Conservation (phyloP, 306 rosid species). For the Citrullus amarus region DNA sequence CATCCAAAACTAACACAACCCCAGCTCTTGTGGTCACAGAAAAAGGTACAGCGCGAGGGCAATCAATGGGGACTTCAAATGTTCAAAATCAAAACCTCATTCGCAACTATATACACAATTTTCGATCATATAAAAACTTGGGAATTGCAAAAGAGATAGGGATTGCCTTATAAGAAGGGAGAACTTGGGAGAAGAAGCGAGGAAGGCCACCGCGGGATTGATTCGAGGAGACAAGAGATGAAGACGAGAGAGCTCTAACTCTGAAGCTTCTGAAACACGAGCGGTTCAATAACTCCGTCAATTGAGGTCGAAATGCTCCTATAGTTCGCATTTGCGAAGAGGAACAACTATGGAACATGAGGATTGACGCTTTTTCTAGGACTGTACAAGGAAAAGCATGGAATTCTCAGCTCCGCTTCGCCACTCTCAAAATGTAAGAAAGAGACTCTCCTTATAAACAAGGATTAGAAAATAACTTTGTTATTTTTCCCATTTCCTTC, state of each 20-base stretch:
- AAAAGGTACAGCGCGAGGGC: neutral
- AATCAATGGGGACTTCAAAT: neutral
- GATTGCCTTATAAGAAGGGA: slow-evolving; percentile 65
- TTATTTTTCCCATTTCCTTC: too few relatives aligned
- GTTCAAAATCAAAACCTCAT: neutral
- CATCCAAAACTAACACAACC: neutral
- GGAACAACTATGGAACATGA: neutral
- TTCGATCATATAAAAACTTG: neutral
- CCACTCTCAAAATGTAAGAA: too few relatives aligned
- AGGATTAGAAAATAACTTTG: too few relatives aligned
- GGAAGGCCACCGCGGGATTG: slow-evolving; percentile 91
- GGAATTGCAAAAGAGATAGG: neutral
- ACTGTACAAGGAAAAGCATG: neutral
- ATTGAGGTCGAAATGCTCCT: slow-evolving; percentile 25
- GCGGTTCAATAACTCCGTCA: slow-evolving; percentile 12
- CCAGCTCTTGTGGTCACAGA: neutral
- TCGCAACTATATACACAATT: neutral
- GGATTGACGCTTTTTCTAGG: neutral
- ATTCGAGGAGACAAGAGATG: slow-evolving; percentile 35
- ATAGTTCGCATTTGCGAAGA: slow-evolving; percentile 50
- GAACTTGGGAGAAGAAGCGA: slow-evolving; percentile 69
- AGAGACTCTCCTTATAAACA: too few relatives aligned
- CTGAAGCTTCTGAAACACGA: slow-evolving; percentile 25
- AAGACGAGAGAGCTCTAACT: slow-evolving; percentile 41
- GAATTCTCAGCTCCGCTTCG: neutral